phyloP scores from a whole-genome alignment of 164 flowering plant species.

The Houttuynia cordata region DNA sequence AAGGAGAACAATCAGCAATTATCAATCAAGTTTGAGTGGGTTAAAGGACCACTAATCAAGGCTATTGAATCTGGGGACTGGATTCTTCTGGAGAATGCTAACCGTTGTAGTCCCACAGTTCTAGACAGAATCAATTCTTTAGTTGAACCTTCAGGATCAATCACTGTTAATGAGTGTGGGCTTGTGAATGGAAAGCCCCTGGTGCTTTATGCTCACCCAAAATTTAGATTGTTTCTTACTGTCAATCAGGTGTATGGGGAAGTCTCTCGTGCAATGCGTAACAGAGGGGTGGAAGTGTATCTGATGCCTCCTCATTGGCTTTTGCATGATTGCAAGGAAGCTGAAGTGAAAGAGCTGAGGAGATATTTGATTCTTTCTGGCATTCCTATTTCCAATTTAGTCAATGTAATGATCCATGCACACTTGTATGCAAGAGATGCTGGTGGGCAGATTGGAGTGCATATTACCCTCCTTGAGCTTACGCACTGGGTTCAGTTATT shows the following conservation, averaged over 20 bases:
- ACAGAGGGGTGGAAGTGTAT: constrained; percentile 88
- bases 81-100: constrained; percentile 94
- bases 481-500: constrained; percentile 81
- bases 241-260: constrained; percentile 84
- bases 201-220: constrained; percentile 61
- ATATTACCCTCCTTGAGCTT: constrained; percentile 69
- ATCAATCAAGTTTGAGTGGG: constrained; percentile 92
- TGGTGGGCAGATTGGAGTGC: constrained; percentile 30
- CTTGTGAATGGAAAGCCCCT: constrained; percentile 74
- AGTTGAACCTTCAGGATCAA: constrained; percentile 76
- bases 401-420: constrained; percentile 66
- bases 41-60: constrained; percentile 59
- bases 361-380: constrained; percentile 63
- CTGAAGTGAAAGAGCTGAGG: constrained; percentile 43
- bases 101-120: constrained; percentile 97
- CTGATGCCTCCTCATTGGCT: constrained; percentile 70
- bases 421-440: constrained; percentile 54
- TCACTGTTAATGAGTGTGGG: constrained; percentile 89
- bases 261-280: constrained; percentile 95
- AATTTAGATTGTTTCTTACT: constrained; percentile 84
- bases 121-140: constrained; percentile 97
- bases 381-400: constrained; percentile 44
- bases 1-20: constrained; percentile 19
- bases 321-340: constrained; percentile 17
- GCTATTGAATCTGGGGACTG: constrained; percentile 95